phyloP scores from a whole-genome alignment of 106 monocot genomes.

The Dendrobium nobile region DNA sequence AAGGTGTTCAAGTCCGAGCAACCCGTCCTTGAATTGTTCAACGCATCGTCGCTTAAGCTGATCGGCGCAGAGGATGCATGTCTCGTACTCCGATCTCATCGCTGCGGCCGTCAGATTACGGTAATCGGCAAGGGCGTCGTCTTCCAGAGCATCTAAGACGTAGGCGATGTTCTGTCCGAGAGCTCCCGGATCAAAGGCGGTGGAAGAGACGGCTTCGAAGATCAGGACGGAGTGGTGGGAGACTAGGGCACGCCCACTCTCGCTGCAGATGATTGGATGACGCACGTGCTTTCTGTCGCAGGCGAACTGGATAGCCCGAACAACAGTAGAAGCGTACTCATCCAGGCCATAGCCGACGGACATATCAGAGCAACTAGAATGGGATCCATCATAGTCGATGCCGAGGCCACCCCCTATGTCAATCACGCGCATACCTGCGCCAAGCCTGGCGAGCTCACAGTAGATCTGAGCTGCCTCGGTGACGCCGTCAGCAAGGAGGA shows the following conservation, averaged over 20 bases:
- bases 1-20: constrained; percentile 75
- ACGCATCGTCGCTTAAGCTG: constrained; percentile 64
- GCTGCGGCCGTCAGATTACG: constrained; percentile 57
- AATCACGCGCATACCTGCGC: constrained; percentile 60
- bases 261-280: constrained; percentile 76
- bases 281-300: constrained; percentile 49
- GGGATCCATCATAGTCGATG: constrained; percentile 67
- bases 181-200: not conserved
- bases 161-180: constrained; percentile 20
- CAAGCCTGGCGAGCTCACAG: constrained; percentile 61
- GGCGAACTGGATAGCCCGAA: constrained; percentile 31
- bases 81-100: constrained; percentile 43
- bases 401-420: constrained; percentile 75
- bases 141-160: constrained; percentile 42
- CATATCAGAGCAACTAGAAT: constrained; percentile 52
- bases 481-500: constrained; percentile 43
- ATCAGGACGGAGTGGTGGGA: constrained; percentile 74
- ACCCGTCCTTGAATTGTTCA: constrained; percentile 82
- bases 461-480: constrained; percentile 74
- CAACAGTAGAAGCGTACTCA: constrained; percentile 53
- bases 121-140: constrained; percentile 51
- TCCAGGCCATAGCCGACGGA: constrained; percentile 56
- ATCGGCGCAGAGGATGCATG: constrained; percentile 37
- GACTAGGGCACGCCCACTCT: constrained; percentile 68
- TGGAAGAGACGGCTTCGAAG: constrained; percentile 51